Evolutionary conservation across 2,329 filamentous ascomycete species (phyloP).

Genomic region (Aspergillus hortae): DNA sequence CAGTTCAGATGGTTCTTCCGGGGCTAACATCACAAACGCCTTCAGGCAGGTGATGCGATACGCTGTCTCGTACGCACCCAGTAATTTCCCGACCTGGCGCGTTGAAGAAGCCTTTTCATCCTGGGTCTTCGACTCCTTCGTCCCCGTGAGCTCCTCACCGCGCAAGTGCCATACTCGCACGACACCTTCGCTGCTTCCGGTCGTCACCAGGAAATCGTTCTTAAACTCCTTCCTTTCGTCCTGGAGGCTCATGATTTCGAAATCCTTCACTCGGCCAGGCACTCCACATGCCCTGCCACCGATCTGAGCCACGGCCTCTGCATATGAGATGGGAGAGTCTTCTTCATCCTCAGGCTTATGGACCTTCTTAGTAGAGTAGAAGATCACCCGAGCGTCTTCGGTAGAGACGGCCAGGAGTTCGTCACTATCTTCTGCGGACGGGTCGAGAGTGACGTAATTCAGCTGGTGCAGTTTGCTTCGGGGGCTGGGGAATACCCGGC

Average conservation of each 20-base stretch:
- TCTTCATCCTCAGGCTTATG: slow-evolving; percentile 41
- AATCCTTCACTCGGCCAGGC: slow-evolving; percentile 79
- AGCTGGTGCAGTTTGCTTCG: slow-evolving; percentile 81
- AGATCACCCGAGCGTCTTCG: slow-evolving; percentile 81
- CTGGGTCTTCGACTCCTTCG: slow-evolving; percentile 13
- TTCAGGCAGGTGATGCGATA: slow-evolving; percentile 87
- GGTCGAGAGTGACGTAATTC: slow-evolving; percentile 56
- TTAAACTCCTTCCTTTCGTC: slow-evolving; percentile 30
- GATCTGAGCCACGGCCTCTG: slow-evolving; percentile 64
- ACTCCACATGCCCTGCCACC: slow-evolving; percentile 70
- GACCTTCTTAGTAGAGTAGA: slow-evolving; percentile 66
- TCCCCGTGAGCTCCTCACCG: slow-evolving; percentile 24
- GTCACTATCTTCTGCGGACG: slow-evolving; percentile 45
- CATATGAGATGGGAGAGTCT: slow-evolving; percentile 58
- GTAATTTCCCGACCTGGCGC: slow-evolving; percentile 59
- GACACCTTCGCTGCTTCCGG: slow-evolving; percentile 80
- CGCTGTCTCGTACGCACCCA: slow-evolving; percentile 78
- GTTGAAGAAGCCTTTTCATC: slow-evolving; percentile 16
- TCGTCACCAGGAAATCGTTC: slow-evolving; percentile 57
- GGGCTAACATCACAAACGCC: slow-evolving; percentile 78
- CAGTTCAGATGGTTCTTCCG: slow-evolving; percentile 51
- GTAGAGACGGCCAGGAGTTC: slow-evolving; percentile 74
- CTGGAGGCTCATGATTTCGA: slow-evolving; percentile 59
- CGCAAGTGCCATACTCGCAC: slow-evolving; percentile 71
- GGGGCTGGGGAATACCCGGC: slow-evolving; percentile 64